Percentiles rank a stretch among this genome's conserved stretches.
phyloP scores from a whole-genome alignment of 208 protist species.

The Crithidia acanthocephali region DNA sequence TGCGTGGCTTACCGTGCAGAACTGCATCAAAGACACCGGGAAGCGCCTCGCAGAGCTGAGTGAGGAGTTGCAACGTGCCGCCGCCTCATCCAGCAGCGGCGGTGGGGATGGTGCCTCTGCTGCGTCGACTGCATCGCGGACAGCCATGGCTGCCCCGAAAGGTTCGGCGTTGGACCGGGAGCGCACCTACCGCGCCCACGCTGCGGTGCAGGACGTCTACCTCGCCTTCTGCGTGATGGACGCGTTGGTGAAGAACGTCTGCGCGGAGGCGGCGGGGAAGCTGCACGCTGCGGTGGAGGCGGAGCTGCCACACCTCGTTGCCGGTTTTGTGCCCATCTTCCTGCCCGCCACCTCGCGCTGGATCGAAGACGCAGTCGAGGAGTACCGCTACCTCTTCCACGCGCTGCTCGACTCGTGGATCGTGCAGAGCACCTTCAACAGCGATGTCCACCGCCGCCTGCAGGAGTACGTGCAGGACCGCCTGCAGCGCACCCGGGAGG shows the following conservation, averaged over 20 bases:
- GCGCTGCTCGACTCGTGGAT: conserved; percentile 72
- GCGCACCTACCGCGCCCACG: conserved; percentile 59
- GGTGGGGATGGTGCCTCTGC: conserved; percentile 6
- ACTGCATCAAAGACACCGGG: conserved; percentile 58
- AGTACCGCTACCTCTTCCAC: conserved; percentile 58
- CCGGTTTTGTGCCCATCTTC: conserved; percentile 60
- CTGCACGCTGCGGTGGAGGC: conserved; percentile 35
- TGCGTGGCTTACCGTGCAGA: conserved; percentile 67
- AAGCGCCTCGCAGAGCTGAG: conserved; percentile 49
- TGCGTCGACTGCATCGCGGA: not conserved
- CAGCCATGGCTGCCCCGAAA: conserved; percentile 15
- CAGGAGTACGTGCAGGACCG: conserved; percentile 66
- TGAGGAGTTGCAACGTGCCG: conserved; percentile 29
- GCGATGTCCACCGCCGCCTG: conserved; percentile 57
- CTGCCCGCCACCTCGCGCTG: conserved; percentile 22
- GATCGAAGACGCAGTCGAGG: conserved; percentile 53
- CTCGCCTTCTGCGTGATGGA: conserved; percentile 76
- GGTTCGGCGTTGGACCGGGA: conserved; percentile 40
- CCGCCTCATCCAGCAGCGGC: conserved; percentile 1
- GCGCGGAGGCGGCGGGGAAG: conserved; percentile 17
- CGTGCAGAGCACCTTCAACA: conserved; percentile 33
- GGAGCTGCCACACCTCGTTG: conserved; percentile 66
- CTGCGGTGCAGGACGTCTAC: conserved; percentile 76
- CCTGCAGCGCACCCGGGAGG: conserved; percentile 52
- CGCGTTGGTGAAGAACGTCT: conserved; percentile 54